Evolutionary conservation across 2,329 filamentous ascomycete species (phyloP), one percentile per base, ranked within the genome.

Genomic region (Beauveria asiatica): DNA sequence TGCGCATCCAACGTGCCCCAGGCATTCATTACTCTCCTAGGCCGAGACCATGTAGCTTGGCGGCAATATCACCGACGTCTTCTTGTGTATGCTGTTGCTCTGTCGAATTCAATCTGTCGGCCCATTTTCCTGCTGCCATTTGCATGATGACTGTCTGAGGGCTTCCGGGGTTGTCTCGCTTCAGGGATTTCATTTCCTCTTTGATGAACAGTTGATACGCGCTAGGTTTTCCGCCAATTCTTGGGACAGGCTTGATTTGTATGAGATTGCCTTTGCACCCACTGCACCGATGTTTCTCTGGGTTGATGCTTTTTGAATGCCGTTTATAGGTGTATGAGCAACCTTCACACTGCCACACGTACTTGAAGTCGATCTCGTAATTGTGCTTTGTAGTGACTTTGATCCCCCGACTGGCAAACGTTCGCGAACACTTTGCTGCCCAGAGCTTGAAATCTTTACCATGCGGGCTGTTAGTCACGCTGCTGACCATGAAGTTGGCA

Each of bases 341-440:
- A 3, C 69, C 75, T 19, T 66, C 75, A 70, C 93, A 97, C 46
- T 82, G 78, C 93, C 94, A 97, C 21, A 92, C 75, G 70, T 93
- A 99, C 75, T 93, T 95, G 76, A 90, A 96, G 66, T 92, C 88
- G 68, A 97, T 97, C 54, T 87, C 83, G 72, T 97, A 99, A 37
- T 78, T 83, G 73, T 99, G 93, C 69, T 90, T 95, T 0, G 92
- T 97, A 1, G 92, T 96, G 21, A 97, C 90, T 39, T 86, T 75
- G 48, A 97, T 82, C 4, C 84, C 86, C 3, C 83, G 78, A 51
- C 81, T 70, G 2, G 76, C 80, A 65, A 92, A 89, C 0, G 78
- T 78, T 3, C 64, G 65, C 1, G 76, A 83, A 73, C 76, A 83
- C 71, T 78, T 82, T 55, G 71, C 67, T 4, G 79, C 86, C 85